Percentiles rank a stretch among this genome's conserved stretches.
Evolutionary conservation across 1,139 yeast genomes (phyloP).

Genomic region (Saccharomycopsis crataegensis): DNA sequence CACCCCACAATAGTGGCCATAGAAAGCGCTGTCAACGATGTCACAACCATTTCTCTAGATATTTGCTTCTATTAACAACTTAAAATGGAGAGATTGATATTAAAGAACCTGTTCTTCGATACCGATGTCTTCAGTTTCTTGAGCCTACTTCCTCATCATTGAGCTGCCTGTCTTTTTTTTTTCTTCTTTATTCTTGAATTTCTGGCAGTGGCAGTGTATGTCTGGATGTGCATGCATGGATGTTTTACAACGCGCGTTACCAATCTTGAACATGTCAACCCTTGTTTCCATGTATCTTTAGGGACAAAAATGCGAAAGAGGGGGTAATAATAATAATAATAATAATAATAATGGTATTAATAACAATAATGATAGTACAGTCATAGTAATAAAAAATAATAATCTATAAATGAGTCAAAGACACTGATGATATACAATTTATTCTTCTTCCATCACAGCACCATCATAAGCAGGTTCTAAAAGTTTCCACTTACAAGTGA

Average conservation of each 20-base stretch:
- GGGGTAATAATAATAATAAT: neutral
- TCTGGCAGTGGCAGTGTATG: too few relatives aligned
- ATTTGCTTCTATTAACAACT: neutral
- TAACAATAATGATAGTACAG: neutral
- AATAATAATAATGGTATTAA: neutral
- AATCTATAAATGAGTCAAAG: neutral
- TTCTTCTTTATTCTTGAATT: too few relatives aligned
- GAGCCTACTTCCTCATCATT: too few relatives aligned
- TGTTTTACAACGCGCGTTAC: too few relatives aligned
- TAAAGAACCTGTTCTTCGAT: too few relatives aligned
- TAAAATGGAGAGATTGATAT: too few relatives aligned
- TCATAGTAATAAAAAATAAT: neutral
- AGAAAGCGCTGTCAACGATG: conserved; percentile 15
- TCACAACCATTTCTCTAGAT: conserved; percentile 20
- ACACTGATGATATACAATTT: neutral
- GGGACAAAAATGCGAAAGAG: neutral
- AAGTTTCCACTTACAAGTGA: conserved; percentile 73
- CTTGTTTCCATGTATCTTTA: too few relatives aligned
- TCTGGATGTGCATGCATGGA: too few relatives aligned
- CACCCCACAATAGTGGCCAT: conserved; percentile 26
- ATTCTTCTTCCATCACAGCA: conserved; percentile 37
- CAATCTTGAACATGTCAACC: too few relatives aligned
- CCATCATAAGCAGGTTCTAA: conserved; percentile 87
- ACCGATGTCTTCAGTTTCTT: too few relatives aligned
- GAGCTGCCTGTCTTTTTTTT: too few relatives aligned